Evolutionary conservation across 78 protist genomes (phyloP), one percentile per base, ranked within the genome.

Genomic region (Pigoraptor vietnamica): DNA sequence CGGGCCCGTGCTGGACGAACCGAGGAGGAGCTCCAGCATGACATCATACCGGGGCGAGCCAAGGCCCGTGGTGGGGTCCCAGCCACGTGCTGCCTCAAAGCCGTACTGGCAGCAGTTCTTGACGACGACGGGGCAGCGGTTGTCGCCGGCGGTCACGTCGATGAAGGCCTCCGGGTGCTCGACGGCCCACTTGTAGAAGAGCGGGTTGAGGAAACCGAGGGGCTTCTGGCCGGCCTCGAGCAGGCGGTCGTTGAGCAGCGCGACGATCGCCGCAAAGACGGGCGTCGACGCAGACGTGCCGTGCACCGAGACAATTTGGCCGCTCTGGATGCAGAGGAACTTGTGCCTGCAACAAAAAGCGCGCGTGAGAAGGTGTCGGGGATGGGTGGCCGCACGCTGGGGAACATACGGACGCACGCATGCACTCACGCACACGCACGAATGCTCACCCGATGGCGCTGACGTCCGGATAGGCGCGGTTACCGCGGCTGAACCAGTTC

Each of bases 181-280:
- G 37, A 86, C 82, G 37, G 90, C 91, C 34, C 39, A 24, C 82
- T 86, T 35, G 87, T 96, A 96, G 33, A 96, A 14, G 29, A 89
- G 88, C 36, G 97, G 97, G 93, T 96, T 96, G 55, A 96, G 91
- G 93, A 96, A 96, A 24, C 97, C 97, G 36, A 96, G 89, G 38
- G 94, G 90, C 34, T 21, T 6, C 39, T 91, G 56, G 38, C 94
- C 94, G n/a, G 36, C 34, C 81, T 0, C 37, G 19, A 96, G 56
- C n/a, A 87, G 86, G 6, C 0, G 25, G 86, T 88, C 92, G 89
- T 96, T 96, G 79, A 96, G 39, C 25, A 93, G 56, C 21, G 96
- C 32, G 24, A 96, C 81, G 36, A 94, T 24, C 36, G 91, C 95
- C 2, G 96, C 93, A 1, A 94, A 86, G 19, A 91, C 88, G 23